Percentiles rank a stretch among this genome's conserved stretches.
phyloP scores from a whole-genome alignment of 495 filamentous ascomycete genomes.

The Penicillium alfredii region DNA sequence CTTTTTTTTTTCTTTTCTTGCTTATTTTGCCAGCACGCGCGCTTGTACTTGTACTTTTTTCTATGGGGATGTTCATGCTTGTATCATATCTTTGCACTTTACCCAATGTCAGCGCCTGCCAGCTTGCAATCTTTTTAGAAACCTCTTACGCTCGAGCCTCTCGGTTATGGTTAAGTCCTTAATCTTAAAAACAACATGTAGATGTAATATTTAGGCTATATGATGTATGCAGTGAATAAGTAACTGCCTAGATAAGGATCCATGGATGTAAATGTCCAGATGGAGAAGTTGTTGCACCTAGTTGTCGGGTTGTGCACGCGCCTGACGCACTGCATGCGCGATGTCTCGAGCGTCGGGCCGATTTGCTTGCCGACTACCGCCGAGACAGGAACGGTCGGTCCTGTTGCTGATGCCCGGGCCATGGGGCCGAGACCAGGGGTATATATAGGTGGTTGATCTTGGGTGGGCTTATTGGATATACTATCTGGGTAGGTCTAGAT shows the following conservation, averaged over 20 bases:
- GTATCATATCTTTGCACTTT: conserved; percentile 16
- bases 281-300: no score
- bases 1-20: conserved; percentile 23
- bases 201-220: background rate
- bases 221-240: conserved; percentile 1
- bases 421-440: no score
- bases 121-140: no score
- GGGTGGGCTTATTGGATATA: no score
- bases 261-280: no score
- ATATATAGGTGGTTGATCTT: no score
- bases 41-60: conserved; percentile 13
- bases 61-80: conserved; percentile 11
- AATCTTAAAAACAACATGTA: no score
- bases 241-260: conserved; percentile 2
- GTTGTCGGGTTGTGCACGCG: no score
- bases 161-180: no score
- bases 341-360: conserved; percentile 20
- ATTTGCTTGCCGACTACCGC: conserved; percentile 22
- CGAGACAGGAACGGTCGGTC: conserved; percentile 22
- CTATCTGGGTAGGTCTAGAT: no score
- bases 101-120: conserved; percentile 6
- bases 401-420: conserved; percentile 19
- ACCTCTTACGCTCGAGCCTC: no score
- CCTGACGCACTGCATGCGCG: conserved; percentile 7
- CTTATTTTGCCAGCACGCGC: no score